A percentile compares a stretch with the other conserved stretches of the same genome.
Conservation (phyloP, 768 basidiomycete genomes). For the Boletus vinaceobasis region DNA sequence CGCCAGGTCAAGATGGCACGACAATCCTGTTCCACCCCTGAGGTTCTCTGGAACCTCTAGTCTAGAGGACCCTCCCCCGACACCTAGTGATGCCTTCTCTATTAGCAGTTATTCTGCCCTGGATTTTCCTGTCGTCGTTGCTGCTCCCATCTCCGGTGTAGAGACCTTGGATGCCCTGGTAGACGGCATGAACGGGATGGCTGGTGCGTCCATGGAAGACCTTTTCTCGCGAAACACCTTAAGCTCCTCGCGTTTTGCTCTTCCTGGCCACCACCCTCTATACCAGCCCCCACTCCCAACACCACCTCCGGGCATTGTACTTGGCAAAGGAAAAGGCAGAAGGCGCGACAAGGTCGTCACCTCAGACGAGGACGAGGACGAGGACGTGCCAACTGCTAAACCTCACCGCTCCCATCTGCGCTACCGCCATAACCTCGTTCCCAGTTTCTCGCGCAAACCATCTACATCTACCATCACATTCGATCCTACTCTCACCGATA, state of each 20-base stretch:
- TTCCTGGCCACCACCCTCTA: constrained; percentile 65
- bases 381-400: constrained; percentile 13
- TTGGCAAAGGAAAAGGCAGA: constrained; percentile 47
- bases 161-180: constrained; percentile 88
- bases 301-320: constrained; percentile 74
- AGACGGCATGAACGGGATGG: constrained; percentile 90
- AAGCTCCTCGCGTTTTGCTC: constrained; percentile 51
- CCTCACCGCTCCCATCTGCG: constrained; percentile 17
- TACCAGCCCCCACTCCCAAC: constrained; percentile 82
- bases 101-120: constrained; percentile 28
- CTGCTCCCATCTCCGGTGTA: constrained; percentile 74
- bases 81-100: constrained; percentile 50
- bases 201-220: constrained; percentile 58
- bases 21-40: constrained; percentile 47
- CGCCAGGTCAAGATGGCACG: constrained; percentile 39
- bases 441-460: constrained; percentile 23
- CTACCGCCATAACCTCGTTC: constrained; percentile 19
- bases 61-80: constrained; percentile 72
- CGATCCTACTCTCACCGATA: constrained; percentile 20
- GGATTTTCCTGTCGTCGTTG: constrained; percentile 63
- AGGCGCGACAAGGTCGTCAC: constrained; percentile 26
- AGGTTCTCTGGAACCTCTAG: constrained; percentile 70
- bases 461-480: constrained; percentile 32
- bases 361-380: constrained; percentile 56
- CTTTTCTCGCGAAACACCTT: constrained; percentile 44